These are phyloP conservation scores for Tuber microsphaerosporum DNA, from an alignment of 495 filamentous ascomycete genomes.

Conservation along the genomic window DNA sequence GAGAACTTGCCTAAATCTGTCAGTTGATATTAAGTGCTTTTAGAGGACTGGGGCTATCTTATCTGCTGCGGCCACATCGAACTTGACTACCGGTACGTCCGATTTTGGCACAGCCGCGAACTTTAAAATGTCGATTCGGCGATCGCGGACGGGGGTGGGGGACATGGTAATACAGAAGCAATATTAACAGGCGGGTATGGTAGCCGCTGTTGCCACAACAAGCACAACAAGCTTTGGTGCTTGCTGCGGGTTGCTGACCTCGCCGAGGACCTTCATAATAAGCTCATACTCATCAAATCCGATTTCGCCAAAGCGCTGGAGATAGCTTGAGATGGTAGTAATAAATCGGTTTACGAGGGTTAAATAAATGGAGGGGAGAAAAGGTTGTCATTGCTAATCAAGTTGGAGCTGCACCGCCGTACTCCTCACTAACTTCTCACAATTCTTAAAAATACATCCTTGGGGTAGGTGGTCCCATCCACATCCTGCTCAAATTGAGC, in stretches of 20 bases:
- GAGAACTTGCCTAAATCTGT: constrained; percentile 48
- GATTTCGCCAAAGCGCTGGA: constrained; percentile 1
- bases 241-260: constrained; percentile 56
- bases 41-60: constrained; percentile 58
- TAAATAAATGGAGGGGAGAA: too few relatives aligned
- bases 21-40: not conserved
- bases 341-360: constrained; percentile 24
- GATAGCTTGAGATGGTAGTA: constrained; percentile 11
- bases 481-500: too few relatives aligned
- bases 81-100: constrained; percentile 50
- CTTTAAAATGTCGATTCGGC: not conserved
- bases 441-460: too few relatives aligned
- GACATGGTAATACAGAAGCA: constrained; percentile 56
- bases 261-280: constrained; percentile 50
- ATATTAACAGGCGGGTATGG: constrained; percentile 64
- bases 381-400: too few relatives aligned
- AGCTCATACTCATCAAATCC: not conserved
- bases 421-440: too few relatives aligned
- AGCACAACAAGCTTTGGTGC: constrained; percentile 61
- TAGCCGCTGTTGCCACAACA: constrained; percentile 54
- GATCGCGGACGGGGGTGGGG: not conserved
- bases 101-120: constrained; percentile 61
- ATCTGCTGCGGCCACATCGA: constrained; percentile 57
- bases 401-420: too few relatives aligned
- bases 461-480: too few relatives aligned